Percentiles rank a stretch among this genome's conserved stretches.
Conservation (phyloP, 441 rosid genomes). For the Caryocar brasiliense region DNA sequence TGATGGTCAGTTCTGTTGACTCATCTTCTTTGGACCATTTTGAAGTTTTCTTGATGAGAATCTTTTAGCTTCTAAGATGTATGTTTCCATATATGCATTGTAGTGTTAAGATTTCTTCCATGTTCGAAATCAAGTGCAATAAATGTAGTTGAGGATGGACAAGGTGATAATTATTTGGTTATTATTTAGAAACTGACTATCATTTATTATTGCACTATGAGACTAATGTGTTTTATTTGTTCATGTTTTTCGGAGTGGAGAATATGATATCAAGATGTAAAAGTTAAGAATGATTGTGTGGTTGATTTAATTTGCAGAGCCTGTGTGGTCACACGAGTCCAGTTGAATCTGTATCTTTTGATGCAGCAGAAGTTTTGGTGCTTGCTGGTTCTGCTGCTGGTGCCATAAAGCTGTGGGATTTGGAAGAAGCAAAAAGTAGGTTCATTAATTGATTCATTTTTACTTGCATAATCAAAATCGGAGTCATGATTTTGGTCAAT, state of each 20-base stretch:
- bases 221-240: background rate
- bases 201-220: too few relatives aligned
- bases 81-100: background rate
- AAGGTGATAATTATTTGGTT: background rate
- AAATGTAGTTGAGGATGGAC: background rate
- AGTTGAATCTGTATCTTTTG: conserved; percentile 60
- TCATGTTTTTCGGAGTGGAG: background rate
- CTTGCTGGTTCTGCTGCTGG: conserved; percentile 90
- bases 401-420: conserved; percentile 81
- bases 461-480: background rate
- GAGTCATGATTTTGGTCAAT: background rate
- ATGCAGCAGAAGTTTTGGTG: conserved; percentile 70
- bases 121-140: background rate
- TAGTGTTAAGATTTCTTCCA: background rate
- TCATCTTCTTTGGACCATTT: too few relatives aligned
- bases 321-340: conserved; percentile 72
- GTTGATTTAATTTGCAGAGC: conserved; percentile 45
- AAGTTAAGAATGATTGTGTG: conserved; percentile 5
- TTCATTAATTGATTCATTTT: conserved; percentile 14
- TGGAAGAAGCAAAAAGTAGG: conserved; percentile 91
- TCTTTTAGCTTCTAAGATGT: background rate
- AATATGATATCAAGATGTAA: background rate
- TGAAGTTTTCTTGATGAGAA: background rate
- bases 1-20: conserved; percentile 64
- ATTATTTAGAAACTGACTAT: too few relatives aligned